Percentiles rank a stretch among this genome's conserved stretches.
Evolutionary conservation across 768 basidiomycete species (phyloP).

Genomic region (Auricularia cornea): DNA sequence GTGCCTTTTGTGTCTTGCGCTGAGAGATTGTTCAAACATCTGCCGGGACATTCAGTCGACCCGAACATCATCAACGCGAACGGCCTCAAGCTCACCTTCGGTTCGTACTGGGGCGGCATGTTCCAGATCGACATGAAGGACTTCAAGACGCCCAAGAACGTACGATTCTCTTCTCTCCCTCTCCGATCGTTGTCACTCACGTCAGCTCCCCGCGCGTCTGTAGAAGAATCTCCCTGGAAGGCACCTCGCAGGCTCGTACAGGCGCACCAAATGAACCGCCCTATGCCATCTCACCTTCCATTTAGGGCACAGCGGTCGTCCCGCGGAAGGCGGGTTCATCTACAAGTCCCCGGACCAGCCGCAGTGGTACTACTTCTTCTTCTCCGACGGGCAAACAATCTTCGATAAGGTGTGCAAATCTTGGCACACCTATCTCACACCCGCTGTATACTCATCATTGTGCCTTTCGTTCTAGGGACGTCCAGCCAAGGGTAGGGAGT

Average conservation of each 20-base stretch:
- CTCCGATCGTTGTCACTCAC: too few relatives aligned
- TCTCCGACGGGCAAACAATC: conserved; percentile 12
- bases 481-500: not conserved
- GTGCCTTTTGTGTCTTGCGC: not conserved
- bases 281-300: not conserved
- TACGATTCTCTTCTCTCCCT: too few relatives aligned
- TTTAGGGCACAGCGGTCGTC: not conserved
- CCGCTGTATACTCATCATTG: too few relatives aligned
- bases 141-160: too few relatives aligned
- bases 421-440: too few relatives aligned
- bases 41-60: not conserved
- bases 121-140: too few relatives aligned
- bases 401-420: conserved; percentile 2
- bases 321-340: not conserved
- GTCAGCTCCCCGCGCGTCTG: too few relatives aligned
- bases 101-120: too few relatives aligned
- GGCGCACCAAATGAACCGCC: too few relatives aligned
- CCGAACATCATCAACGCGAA: not conserved
- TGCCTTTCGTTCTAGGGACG: not conserved
- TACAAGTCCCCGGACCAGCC: not conserved
- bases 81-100: too few relatives aligned
- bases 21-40: not conserved
- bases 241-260: too few relatives aligned
- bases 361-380: conserved; percentile 8
- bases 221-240: too few relatives aligned